These are phyloP conservation scores for Scheffersomyces quercinus DNA, from an alignment of 1,139 yeast genomes.

Conservation along the genomic window DNA sequence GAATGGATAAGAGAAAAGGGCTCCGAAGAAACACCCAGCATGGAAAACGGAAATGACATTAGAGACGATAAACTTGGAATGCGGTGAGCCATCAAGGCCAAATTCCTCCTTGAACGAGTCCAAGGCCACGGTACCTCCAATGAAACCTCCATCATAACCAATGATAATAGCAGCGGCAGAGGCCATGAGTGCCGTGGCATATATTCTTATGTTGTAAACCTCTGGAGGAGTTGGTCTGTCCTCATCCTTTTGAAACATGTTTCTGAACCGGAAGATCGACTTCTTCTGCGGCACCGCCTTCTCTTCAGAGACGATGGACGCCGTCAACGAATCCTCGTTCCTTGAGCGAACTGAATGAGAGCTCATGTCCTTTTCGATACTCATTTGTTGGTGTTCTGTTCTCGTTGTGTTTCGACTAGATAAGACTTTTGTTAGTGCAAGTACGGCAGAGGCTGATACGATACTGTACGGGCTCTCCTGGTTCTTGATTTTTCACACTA, in stretches of 20 bases:
- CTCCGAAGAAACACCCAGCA: conserved; percentile 50
- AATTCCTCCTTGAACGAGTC: conserved; percentile 38
- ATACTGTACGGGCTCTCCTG: too few species aligned
- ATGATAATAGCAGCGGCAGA: conserved; percentile 41
- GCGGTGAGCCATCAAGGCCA: conserved; percentile 26
- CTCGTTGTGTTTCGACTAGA: too few species aligned
- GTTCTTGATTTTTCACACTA: too few species aligned
- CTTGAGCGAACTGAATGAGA: too few species aligned
- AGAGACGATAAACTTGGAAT: conserved; percentile 26
- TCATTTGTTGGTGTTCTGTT: too few species aligned
- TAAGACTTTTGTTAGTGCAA: too few species aligned
- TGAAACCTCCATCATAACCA: conserved; percentile 47
- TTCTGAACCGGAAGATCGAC: conserved; percentile 16
- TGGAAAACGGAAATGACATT: conserved; percentile 48
- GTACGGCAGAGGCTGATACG: too few species aligned
- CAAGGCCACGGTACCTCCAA: conserved; percentile 44
- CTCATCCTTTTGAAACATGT: conserved; percentile 34
- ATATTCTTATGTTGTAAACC: conserved; percentile 39
- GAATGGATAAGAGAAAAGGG: conserved; percentile 41
- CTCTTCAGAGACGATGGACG: too few species aligned
- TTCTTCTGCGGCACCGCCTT: not conserved
- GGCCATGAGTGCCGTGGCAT: conserved; percentile 40
- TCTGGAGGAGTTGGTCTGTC: conserved; percentile 42
- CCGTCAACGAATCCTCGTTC: too few species aligned
- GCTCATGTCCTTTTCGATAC: too few species aligned